phyloP scores from a whole-genome alignment of 2,329 filamentous ascomycete species.

The Zymoseptoria pseudotritici region DNA sequence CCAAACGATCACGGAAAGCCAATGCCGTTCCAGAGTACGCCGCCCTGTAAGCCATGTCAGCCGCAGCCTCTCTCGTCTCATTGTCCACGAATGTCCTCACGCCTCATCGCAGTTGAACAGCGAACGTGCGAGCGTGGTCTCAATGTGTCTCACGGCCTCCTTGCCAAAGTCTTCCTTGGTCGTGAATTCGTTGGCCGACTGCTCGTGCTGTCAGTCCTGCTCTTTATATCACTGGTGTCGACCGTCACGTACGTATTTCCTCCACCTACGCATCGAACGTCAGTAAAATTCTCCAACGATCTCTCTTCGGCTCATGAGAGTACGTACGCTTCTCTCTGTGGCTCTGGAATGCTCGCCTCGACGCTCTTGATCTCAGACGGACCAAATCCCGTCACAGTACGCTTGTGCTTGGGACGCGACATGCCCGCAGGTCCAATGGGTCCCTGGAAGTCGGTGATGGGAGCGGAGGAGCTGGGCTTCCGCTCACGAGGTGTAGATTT shows the following conservation, averaged over 20 bases:
- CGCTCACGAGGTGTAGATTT: slow-evolving; percentile 56
- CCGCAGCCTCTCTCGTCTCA: neutral
- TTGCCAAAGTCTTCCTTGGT: slow-evolving; percentile 73
- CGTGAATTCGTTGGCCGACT: slow-evolving; percentile 63
- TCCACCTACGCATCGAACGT: slow-evolving; percentile 42
- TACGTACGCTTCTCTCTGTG: slow-evolving; percentile 73
- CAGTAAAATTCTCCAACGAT: slow-evolving; percentile 8
- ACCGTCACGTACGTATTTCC: slow-evolving; percentile 46
- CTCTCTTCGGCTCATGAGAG: neutral
- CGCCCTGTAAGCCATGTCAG: slow-evolving; percentile 44
- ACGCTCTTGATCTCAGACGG: slow-evolving; percentile 86
- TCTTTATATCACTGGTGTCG: neutral
- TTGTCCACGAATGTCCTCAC: slow-evolving; percentile 26
- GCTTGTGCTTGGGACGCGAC: slow-evolving; percentile 89
- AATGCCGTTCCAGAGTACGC: slow-evolving; percentile 87
- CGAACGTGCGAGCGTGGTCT: slow-evolving; percentile 90
- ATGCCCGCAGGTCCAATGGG: slow-evolving; percentile 73
- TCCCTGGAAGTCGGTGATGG: slow-evolving; percentile 78
- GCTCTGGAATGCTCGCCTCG: slow-evolving; percentile 84
- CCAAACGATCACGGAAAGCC: slow-evolving; percentile 84
- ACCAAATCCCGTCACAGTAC: slow-evolving; percentile 92
- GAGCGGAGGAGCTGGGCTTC: slow-evolving; percentile 71
- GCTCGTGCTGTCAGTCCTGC: slow-evolving; percentile 11
- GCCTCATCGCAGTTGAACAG: slow-evolving; percentile 96
- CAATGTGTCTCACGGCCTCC: slow-evolving; percentile 87